Conservation (phyloP, 2,329 filamentous ascomycete genomes). For the Cryphonectria naterciae region DNA sequence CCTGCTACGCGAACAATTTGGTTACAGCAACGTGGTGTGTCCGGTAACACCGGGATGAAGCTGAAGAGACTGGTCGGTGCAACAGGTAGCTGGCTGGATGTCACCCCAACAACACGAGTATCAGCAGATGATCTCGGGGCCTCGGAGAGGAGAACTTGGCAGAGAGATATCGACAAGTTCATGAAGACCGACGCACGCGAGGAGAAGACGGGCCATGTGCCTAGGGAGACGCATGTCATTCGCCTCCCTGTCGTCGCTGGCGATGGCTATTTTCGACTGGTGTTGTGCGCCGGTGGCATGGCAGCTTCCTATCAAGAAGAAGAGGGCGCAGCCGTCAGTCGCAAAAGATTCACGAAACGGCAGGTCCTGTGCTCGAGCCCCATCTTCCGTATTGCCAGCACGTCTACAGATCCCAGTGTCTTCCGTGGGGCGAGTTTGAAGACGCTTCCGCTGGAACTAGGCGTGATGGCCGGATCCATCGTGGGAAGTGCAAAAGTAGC, state of each 20-base stretch:
- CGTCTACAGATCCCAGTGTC: conserved; percentile 62
- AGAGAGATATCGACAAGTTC: conserved; percentile 69
- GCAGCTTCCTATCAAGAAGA: conserved; percentile 20
- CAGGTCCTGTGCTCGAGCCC: conserved; percentile 68
- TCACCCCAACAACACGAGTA: conserved; percentile 61
- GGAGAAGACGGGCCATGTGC: conserved; percentile 37
- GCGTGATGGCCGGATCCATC: conserved; percentile 59
- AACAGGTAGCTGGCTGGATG: conserved; percentile 66
- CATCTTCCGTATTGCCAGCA: conserved; percentile 70
- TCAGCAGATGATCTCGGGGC: conserved; percentile 53
- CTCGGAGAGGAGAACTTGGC: conserved; percentile 67
- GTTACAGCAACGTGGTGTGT: conserved; percentile 70
- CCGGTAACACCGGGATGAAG: conserved; percentile 70
- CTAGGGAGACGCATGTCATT: conserved; percentile 58
- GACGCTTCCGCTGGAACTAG: conserved; percentile 69
- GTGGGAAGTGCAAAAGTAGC: conserved; percentile 51
- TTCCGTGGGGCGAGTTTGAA: conserved; percentile 66
- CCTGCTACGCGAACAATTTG: conserved; percentile 64
- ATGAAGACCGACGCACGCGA: conserved; percentile 57
- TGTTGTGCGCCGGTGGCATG: conserved; percentile 57
- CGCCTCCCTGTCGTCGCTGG: conserved; percentile 65
- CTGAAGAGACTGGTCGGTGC: conserved; percentile 65
- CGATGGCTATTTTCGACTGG: conserved; percentile 71
- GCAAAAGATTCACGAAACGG: conserved; percentile 44
- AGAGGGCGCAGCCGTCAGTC: conserved; percentile 20